Evolutionary conservation across 768 basidiomycete species (phyloP), one percentile per base, ranked within the genome.

Genomic region (Hericium erinaceus): DNA sequence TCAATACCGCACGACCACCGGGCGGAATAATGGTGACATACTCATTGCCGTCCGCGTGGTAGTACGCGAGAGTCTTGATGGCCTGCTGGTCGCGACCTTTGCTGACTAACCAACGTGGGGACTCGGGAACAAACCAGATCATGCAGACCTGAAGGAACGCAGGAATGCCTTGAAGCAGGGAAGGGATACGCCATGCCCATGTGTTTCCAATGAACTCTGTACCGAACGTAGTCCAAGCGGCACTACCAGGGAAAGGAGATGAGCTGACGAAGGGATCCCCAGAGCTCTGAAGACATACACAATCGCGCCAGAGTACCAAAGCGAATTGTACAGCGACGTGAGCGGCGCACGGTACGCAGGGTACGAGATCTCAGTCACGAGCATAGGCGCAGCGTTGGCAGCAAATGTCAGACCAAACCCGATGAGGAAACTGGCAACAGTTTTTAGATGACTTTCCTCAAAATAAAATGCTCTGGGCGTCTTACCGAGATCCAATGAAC

Each of bases 111-210:
- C 79, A 95, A 78, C 91, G 83, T 50, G 93, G 93, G 1, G 86
- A 89, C 69, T 95, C 92, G 39, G 91, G 91, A 10, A 74, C 77
- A 70, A 88, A 84, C 68, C 77, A 81, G 62, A 93, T 72, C 40
- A 93, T 68, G 61, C 62, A 54, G 56, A 93, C 67, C 68, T 92
- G 89, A 51, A 85, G 56, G 58, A 87, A 57, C 3, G 89, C 83
- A 2, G 89, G 88, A 48, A 85, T 65, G 54, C 72, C 84, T 72
- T 94, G 89, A 18, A 90, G 74, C 37, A 80, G 67, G 15, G 88
- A 89, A 18, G 90, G 89, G 54, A 90, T 75, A 65, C 93, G 85
- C 91, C 92, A 94, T 26, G 87, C 73, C 87, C 87, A 92, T 22
- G 81, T 79, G 64, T 64, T 80, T 54, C 68, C 59, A 55, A 91